Percentiles rank a stretch among this genome's conserved stretches.
phyloP scores from a whole-genome alignment of 805 yeast species.

The Suhomyces canberraensis region DNA sequence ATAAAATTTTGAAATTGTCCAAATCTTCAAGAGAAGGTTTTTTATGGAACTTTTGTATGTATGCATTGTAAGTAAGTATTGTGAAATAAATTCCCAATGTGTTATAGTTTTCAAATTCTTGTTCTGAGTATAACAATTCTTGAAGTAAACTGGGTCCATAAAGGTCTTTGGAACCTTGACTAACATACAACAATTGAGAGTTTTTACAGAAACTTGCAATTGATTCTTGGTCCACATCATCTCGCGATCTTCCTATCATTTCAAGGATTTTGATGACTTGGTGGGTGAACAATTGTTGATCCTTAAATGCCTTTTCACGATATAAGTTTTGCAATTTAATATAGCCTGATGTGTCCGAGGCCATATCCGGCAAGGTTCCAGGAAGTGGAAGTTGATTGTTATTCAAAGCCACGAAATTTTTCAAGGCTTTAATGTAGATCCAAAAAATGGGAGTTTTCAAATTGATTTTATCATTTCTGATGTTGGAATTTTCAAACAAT shows the following conservation, averaged over 20 bases:
- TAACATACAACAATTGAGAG: conserved; percentile 48
- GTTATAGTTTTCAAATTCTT: conserved; percentile 14
- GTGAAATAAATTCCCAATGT: conserved; percentile 40
- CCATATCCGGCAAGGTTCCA: conserved; percentile 87
- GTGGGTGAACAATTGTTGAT: conserved; percentile 39
- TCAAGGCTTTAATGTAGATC: conserved; percentile 56
- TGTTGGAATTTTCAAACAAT: conserved; percentile 21
- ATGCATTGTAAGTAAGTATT: conserved; percentile 33
- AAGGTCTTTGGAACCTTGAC: conserved; percentile 40
- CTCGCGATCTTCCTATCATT: conserved; percentile 23
- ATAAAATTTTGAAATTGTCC: conserved; percentile 16
- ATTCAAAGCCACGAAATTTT: conserved; percentile 40
- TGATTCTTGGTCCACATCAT: conserved; percentile 31
- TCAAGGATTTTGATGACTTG: conserved; percentile 27
- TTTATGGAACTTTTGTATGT: conserved; percentile 11
- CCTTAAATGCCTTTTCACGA: conserved; percentile 49
- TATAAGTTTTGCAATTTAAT: conserved; percentile 58
- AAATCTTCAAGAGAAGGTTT: conserved; percentile 21
- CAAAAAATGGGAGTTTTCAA: conserved; percentile 48
- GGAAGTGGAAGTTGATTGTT: conserved; percentile 57
- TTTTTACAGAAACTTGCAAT: conserved; percentile 60
- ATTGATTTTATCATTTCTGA: conserved; percentile 13
- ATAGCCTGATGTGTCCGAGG: conserved; percentile 65
- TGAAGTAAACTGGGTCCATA: conserved; percentile 14
- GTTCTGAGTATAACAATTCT: conserved; percentile 9